Evolutionary conservation across 1,139 yeast species (phyloP).

Genomic region (Lodderomyces pseudojiufengensis): DNA sequence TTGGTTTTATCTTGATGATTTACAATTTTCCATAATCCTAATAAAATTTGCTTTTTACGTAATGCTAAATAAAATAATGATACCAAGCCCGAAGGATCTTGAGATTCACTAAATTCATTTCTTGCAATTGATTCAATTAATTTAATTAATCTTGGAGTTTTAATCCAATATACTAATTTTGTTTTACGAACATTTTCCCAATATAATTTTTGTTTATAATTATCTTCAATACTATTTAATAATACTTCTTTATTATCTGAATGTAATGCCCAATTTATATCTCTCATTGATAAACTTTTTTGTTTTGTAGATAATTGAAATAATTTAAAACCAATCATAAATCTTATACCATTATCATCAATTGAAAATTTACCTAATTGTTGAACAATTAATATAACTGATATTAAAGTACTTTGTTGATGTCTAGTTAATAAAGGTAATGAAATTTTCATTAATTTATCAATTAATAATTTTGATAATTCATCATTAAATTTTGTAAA

Average conservation of each 20-base stretch:
- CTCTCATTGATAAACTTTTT: constrained; percentile 63
- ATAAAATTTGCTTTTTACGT: constrained; percentile 67
- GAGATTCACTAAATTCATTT: constrained; percentile 55
- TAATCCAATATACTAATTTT: constrained; percentile 75
- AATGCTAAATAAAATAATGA: constrained; percentile 77
- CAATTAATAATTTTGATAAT: constrained; percentile 50
- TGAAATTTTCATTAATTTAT: constrained; percentile 59
- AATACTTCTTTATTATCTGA: constrained; percentile 73
- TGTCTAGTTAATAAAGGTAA: constrained; percentile 85
- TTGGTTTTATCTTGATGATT: constrained; percentile 81
- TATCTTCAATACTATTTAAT: constrained; percentile 49
- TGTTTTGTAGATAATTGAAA: constrained; percentile 49
- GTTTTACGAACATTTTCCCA: constrained; percentile 63
- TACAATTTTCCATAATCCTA: constrained; percentile 80
- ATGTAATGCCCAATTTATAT: constrained; percentile 83
- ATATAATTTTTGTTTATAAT: constrained; percentile 41
- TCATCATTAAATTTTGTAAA: constrained; percentile 41
- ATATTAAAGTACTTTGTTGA: constrained; percentile 79
- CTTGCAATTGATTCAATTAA: constrained; percentile 68
- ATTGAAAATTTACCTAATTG: constrained; percentile 50
- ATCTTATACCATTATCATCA: constrained; percentile 72
- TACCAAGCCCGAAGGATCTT: constrained; percentile 72
- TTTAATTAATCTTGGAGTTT: constrained; percentile 41
- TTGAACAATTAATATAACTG: constrained; percentile 61
- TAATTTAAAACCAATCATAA: constrained; percentile 67